Evolutionary conservation across 192 early-diverging fungal species (phyloP).

Genomic region (Coemansia umbellata): DNA sequence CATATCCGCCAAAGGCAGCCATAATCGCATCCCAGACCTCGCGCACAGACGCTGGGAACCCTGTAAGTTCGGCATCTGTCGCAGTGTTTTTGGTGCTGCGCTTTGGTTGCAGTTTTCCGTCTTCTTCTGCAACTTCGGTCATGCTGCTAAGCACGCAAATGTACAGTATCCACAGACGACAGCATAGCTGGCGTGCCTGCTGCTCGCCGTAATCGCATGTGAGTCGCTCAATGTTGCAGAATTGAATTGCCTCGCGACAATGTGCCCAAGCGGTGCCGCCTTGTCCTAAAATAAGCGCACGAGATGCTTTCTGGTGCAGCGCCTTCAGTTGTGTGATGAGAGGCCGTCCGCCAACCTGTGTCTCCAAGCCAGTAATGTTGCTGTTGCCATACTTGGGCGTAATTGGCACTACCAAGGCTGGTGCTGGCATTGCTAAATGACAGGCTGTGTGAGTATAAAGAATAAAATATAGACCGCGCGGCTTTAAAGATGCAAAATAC

Average conservation of each 20-base stretch:
- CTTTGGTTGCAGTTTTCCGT: slow-evolving; percentile 24
- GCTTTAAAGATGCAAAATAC: no score
- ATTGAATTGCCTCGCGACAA: slow-evolving; percentile 26
- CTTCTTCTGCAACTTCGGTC: slow-evolving; percentile 31
- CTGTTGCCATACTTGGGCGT: not conserved
- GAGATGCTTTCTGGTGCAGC: slow-evolving; percentile 49
- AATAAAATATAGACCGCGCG: no score
- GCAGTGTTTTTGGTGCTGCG: not conserved
- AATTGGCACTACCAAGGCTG: not conserved
- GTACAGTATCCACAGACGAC: slow-evolving; percentile 48
- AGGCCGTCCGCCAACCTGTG: not conserved
- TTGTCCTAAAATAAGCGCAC: slow-evolving; percentile 44
- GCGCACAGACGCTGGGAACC: slow-evolving; percentile 28
- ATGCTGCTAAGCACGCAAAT: slow-evolving; percentile 50
- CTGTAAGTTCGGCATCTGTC: not conserved
- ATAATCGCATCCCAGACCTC: slow-evolving; percentile 38
- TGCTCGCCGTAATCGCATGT: slow-evolving; percentile 33
- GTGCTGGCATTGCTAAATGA: not conserved
- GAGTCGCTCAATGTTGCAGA: slow-evolving; percentile 36
- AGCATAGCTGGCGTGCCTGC: slow-evolving; percentile 47
- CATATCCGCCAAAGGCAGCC: slow-evolving; percentile 35
- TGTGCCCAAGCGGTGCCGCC: slow-evolving; percentile 31
- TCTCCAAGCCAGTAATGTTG: not conserved
- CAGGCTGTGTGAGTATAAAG: no score
- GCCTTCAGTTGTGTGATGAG: slow-evolving; percentile 18